Percentiles rank a stretch among this genome's conserved stretches.
These are phyloP conservation scores for Nannizzia gypsea DNA, from an alignment of 2,329 filamentous ascomycete species.

Conservation along the genomic window DNA sequence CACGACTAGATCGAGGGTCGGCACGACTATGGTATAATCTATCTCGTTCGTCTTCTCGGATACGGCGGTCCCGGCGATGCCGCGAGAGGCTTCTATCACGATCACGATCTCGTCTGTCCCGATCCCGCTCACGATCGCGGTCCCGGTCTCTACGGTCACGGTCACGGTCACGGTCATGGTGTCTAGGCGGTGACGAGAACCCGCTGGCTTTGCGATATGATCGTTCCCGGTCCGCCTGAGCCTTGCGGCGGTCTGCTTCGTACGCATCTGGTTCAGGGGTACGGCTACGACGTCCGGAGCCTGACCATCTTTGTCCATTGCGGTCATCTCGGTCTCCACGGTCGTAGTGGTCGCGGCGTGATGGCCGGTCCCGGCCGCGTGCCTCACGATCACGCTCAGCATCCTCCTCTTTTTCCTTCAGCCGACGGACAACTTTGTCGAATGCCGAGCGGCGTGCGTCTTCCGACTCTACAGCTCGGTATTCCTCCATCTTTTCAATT, in stretches of 20 bases:
- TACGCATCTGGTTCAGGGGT: constrained; percentile 90
- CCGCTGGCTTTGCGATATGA: constrained; percentile 76
- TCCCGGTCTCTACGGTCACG: constrained; percentile 12
- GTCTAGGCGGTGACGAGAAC: constrained; percentile 35
- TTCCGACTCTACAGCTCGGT: constrained; percentile 68
- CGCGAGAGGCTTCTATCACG: constrained; percentile 32
- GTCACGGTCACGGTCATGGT: constrained; percentile 21
- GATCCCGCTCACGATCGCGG: constrained; percentile 24
- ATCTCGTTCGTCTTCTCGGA: constrained; percentile 83
- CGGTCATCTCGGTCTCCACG: constrained; percentile 21
- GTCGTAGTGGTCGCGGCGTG: constrained; percentile 40
- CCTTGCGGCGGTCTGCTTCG: constrained; percentile 87
- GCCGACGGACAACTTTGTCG: constrained; percentile 78
- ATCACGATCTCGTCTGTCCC: constrained; percentile 33
- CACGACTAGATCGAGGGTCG: constrained; percentile 65
- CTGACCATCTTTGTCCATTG: constrained; percentile 27
- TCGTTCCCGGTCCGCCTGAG: constrained; percentile 84
- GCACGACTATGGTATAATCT: constrained; percentile 70
- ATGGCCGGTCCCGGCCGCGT: constrained; percentile 44
- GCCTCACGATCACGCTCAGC: constrained; percentile 49
- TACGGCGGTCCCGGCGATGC: constrained; percentile 65
- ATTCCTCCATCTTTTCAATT: constrained; percentile 72
- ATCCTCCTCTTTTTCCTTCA: constrained; percentile 86
- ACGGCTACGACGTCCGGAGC: constrained; percentile 55
- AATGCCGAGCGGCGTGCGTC: constrained; percentile 73